Evolutionary conservation across 768 basidiomycete species (phyloP).

Genomic region (Crucibulum laeve): DNA sequence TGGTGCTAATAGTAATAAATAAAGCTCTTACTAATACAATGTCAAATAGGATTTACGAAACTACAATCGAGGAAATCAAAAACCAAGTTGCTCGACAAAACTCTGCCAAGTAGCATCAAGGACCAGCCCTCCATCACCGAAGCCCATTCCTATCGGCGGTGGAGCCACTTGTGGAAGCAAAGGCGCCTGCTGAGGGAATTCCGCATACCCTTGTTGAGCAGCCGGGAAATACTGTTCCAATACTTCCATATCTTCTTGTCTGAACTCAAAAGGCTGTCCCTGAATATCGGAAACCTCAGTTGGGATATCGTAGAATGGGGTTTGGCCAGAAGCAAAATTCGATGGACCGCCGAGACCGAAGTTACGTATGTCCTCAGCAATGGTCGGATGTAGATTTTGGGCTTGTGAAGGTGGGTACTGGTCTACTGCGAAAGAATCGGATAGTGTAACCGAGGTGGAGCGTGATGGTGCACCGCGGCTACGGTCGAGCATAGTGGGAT

Average conservation of each 20-base stretch:
- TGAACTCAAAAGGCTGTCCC: too few relatives aligned
- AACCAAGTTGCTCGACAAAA: slow-evolving; percentile 67
- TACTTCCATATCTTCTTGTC: too few relatives aligned
- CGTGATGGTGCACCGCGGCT: slow-evolving; percentile 4
- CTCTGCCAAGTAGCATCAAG: slow-evolving; percentile 64
- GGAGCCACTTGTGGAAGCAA: slow-evolving; percentile 2
- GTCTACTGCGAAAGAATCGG: slow-evolving; percentile 7
- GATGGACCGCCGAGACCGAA: slow-evolving; percentile 23
- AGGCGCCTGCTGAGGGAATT: slow-evolving; percentile 3
- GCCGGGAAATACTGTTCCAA: too few relatives aligned
- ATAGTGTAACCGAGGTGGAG: slow-evolving; percentile 6
- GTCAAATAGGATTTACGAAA: not conserved
- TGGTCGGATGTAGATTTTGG: slow-evolving; percentile 40
- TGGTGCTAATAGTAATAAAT: too few relatives aligned
- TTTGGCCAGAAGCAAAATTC: slow-evolving; percentile 1
- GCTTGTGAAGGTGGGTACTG: not conserved
- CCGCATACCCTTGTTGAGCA: too few relatives aligned
- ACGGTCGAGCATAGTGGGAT: slow-evolving; percentile 10
- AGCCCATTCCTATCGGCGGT: slow-evolving; percentile 2
- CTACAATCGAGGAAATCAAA: slow-evolving; percentile 14
- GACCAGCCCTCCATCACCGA: slow-evolving; percentile 15
- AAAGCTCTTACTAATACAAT: not conserved
- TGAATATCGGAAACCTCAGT: too few relatives aligned
- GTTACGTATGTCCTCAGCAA: slow-evolving; percentile 41
- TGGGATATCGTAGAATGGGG: slow-evolving; percentile 22